phyloP scores from a whole-genome alignment of 805 yeast genomes.

The Starmerella geochares region DNA sequence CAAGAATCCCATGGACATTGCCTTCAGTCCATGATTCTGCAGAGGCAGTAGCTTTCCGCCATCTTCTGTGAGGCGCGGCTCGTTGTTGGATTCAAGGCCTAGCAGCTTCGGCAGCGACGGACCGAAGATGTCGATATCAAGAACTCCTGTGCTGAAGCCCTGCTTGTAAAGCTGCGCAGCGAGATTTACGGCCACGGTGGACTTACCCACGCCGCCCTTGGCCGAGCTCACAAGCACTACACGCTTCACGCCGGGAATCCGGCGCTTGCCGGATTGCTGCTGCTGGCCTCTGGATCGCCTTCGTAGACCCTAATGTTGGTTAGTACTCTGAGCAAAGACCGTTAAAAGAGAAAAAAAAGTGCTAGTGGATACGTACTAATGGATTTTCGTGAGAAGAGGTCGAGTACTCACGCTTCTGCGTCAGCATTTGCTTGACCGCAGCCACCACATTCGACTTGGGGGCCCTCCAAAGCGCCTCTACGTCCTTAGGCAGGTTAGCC shows the following conservation, averaged over 20 bases:
- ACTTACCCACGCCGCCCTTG: constrained; percentile 75
- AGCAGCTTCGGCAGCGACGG: constrained; percentile 71
- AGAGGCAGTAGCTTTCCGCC: constrained; percentile 54
- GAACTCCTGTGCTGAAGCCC: constrained; percentile 53
- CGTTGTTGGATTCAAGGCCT: constrained; percentile 45
- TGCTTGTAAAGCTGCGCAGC: constrained; percentile 49
- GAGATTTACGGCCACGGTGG: constrained; percentile 57
- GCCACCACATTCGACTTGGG: constrained; percentile 27
- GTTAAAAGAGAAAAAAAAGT: neutral
- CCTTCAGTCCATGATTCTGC: constrained; percentile 60
- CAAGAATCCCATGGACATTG: constrained; percentile 86
- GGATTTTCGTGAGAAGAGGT: constrained; percentile 41
- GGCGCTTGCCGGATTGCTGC: constrained; percentile 27
- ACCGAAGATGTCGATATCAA: constrained; percentile 78
- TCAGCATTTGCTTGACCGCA: constrained; percentile 22
- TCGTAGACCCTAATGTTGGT: constrained; percentile 36
- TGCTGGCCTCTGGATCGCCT: constrained; percentile 20
- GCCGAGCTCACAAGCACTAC: constrained; percentile 63
- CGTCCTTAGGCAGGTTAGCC: constrained; percentile 23
- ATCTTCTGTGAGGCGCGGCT: constrained; percentile 44
- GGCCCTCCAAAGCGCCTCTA: constrained; percentile 30
- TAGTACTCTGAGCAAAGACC: constrained; percentile 13
- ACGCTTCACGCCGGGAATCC: constrained; percentile 50
- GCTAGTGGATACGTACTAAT: constrained; percentile 36
- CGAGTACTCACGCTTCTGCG: constrained; percentile 25